Conservation (phyloP, 2,329 filamentous ascomycete genomes). For the Hirsutella rhossiliensis region DNA sequence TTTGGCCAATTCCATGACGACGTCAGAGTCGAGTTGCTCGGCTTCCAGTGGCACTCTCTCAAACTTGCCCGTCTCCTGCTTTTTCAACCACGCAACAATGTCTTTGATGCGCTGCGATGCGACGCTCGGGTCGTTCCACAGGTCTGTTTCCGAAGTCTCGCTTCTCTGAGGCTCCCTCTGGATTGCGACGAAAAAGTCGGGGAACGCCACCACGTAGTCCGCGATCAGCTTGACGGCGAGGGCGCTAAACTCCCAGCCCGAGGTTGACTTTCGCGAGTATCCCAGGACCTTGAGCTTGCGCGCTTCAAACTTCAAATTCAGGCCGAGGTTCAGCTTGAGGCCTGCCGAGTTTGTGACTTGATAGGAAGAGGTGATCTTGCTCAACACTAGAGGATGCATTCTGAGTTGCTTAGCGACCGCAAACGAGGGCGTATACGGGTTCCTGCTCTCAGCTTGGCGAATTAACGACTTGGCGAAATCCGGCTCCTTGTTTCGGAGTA, state of each 20-base stretch:
- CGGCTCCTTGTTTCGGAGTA: constrained; percentile 58
- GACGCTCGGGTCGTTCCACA: constrained; percentile 62
- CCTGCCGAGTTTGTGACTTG: constrained; percentile 68
- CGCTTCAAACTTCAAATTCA: constrained; percentile 94
- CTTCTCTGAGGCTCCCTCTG: constrained; percentile 76
- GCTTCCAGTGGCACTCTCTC: constrained; percentile 94
- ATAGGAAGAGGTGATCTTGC: constrained; percentile 93
- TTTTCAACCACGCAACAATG: constrained; percentile 87
- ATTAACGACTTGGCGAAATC: constrained; percentile 75
- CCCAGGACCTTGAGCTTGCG: constrained; percentile 93
- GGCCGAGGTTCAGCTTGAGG: constrained; percentile 74
- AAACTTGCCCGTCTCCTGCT: constrained; percentile 79
- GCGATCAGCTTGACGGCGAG: constrained; percentile 71
- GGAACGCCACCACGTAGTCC: constrained; percentile 87
- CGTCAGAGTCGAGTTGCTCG: constrained; percentile 85
- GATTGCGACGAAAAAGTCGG: constrained; percentile 87
- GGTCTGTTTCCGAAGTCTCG: constrained; percentile 72
- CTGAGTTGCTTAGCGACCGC: constrained; percentile 73
- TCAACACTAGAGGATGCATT: constrained; percentile 76
- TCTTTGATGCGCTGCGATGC: constrained; percentile 81
- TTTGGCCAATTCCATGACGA: constrained; percentile 69
- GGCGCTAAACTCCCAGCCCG: constrained; percentile 91
- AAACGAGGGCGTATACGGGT: constrained; percentile 76
- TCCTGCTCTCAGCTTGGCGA: constrained; percentile 52
- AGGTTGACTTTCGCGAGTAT: constrained; percentile 76